Evolutionary conservation across 345 rosid species (phyloP).

Genomic region (Bretschneidera sinensis): DNA sequence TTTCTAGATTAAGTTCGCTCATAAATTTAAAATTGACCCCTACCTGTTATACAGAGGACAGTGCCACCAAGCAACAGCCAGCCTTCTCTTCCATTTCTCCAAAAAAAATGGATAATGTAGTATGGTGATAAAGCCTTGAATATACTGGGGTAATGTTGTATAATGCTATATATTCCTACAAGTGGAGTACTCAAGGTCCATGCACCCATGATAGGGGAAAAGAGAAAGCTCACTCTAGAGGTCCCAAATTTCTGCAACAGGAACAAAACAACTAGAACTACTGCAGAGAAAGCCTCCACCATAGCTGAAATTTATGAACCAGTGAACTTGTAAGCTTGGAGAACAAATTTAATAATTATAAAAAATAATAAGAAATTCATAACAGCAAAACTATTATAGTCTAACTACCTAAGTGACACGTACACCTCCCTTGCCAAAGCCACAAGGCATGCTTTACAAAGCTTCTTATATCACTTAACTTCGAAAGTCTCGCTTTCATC

Average conservation of each 20-base stretch:
- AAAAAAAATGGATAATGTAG: constrained; percentile 46
- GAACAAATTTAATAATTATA: background rate
- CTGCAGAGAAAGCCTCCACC: constrained; percentile 53
- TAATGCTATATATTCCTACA: constrained; percentile 57
- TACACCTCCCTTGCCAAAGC: background rate
- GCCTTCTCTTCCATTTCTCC: constrained; percentile 52
- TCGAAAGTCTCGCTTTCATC: background rate
- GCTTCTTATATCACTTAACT: background rate
- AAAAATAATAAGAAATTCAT: background rate
- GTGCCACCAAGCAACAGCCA: constrained; percentile 63
- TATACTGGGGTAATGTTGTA: constrained; percentile 45
- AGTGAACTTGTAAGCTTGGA: constrained; percentile 8
- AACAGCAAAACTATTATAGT: background rate
- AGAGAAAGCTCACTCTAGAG: constrained; percentile 59
- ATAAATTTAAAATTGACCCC: background rate
- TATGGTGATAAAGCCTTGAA: constrained; percentile 65
- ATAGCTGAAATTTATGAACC: constrained; percentile 35
- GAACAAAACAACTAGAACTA: constrained; percentile 47
- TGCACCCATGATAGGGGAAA: constrained; percentile 66
- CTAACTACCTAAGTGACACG: too few species aligned
- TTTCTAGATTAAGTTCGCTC: background rate
- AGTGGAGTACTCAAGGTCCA: constrained; percentile 61
- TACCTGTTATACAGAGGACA: constrained; percentile 66
- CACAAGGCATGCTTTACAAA: background rate
- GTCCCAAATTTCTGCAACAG: constrained; percentile 62